Evolutionary conservation across 805 yeast genomes (phyloP).

Genomic region (Ogataea sp.): DNA sequence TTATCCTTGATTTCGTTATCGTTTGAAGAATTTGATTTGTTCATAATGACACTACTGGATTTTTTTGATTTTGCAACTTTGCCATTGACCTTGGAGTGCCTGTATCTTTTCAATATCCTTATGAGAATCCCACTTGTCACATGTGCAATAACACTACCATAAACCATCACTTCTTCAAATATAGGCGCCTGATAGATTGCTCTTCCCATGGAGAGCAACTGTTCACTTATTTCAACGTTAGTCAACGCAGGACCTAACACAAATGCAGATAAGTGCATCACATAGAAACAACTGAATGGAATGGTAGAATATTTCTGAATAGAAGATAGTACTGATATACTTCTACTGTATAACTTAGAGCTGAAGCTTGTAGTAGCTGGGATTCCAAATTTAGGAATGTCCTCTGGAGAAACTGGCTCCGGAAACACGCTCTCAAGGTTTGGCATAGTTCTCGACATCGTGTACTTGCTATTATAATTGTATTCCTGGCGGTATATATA

Average conservation of each 20-base stretch:
- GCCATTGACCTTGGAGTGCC: neutral
- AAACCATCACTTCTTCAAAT: conserved; percentile 41
- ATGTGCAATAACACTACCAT: conserved; percentile 41
- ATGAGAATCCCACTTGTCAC: conserved; percentile 43
- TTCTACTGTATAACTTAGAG: neutral
- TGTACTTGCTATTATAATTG: too few relatives aligned
- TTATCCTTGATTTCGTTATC: conserved; percentile 20
- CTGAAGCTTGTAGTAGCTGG: neutral
- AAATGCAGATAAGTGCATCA: conserved; percentile 50
- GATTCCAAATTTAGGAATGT: neutral
- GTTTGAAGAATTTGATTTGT: neutral
- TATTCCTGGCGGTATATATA: too few relatives aligned
- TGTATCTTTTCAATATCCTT: conserved; percentile 29
- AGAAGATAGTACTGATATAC: conserved; percentile 12
- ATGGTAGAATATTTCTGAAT: conserved; percentile 56
- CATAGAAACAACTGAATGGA: conserved; percentile 46
- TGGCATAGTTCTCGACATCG: neutral
- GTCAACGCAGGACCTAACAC: conserved; percentile 42
- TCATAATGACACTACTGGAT: neutral
- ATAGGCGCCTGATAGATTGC: conserved; percentile 49
- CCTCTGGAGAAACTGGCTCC: conserved; percentile 8
- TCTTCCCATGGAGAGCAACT: conserved; percentile 51
- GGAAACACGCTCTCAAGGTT: conserved; percentile 8
- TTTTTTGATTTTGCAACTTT: conserved; percentile 3
- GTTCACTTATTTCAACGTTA: conserved; percentile 37